Conservation (phyloP, 768 basidiomycete genomes). For the Cyclocybe cylindracea region DNA sequence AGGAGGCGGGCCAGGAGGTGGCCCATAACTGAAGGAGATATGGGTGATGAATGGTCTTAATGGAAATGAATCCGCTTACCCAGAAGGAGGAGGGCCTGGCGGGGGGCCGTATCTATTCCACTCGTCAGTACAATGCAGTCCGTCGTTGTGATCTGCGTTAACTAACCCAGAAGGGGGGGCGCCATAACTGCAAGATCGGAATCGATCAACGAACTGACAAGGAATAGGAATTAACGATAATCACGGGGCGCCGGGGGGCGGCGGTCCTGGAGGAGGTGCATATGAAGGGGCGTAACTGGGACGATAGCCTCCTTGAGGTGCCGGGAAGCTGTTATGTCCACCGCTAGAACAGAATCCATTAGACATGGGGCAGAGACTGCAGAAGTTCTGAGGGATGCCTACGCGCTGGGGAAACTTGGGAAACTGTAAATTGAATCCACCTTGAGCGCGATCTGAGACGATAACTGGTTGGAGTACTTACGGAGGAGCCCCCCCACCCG, state of each 20-base stretch:
- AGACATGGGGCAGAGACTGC: background rate
- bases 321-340: slow-evolving; percentile 18
- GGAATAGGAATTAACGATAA: background rate
- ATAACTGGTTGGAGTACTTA: slow-evolving; percentile 5
- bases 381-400: slow-evolving; percentile 2
- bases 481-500: slow-evolving; percentile 21
- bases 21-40: slow-evolving; percentile 19
- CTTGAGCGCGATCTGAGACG: background rate
- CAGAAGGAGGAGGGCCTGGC: slow-evolving; percentile 26
- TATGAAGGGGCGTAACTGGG: slow-evolving; percentile 44
- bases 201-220: background rate
- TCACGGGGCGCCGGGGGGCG: slow-evolving; percentile 11
- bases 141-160: too few relatives aligned
- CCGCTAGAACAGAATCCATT: slow-evolving; percentile 3
- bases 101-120: slow-evolving; percentile 17
- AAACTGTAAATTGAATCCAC: slow-evolving; percentile 19
- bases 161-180: slow-evolving; percentile 8
- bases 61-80: slow-evolving; percentile 8
- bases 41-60: too few relatives aligned
- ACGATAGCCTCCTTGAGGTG: slow-evolving; percentile 32
- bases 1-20: slow-evolving; percentile 25
- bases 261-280: slow-evolving; percentile 26
- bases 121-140: background rate
- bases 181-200: slow-evolving; percentile 7
- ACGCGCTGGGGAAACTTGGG: slow-evolving; percentile 29